Base-by-base conservation (phyloP, 768 basidiomycete genomes). In the Phallus indusiatus region DNA sequence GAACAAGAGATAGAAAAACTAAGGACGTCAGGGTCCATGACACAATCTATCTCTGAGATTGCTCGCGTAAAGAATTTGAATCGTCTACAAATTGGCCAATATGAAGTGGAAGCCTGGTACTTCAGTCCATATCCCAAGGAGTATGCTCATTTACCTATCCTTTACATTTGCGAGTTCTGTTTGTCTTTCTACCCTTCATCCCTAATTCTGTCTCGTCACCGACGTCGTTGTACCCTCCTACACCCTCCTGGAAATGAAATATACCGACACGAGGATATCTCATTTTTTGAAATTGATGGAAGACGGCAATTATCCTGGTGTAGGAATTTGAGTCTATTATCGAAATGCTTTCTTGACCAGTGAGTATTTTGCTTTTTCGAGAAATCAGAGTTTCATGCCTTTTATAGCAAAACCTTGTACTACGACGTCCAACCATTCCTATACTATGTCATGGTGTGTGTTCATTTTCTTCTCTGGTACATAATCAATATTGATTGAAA, bases 81-180 rank as follows among this genome's bases (percentile, higher is more conserved):
- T 71, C 85, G 90, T 60, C 81, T 99, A 28, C 93, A 95, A 71
- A 98, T 99, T 62, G 96, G 96, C 59, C 84, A 82, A 70, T 87
- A 96, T 75, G 92, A 96, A 74, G 91, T 99, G 65, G 96, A 99
- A 66, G 88, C 96, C n/a, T 99, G 96, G 96, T 99, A 99, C 73
- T 98, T 98, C 78, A 94, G 90, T 67, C 96, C 96, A 21, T 99
- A 98, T 75, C 96, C 96, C 11, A 88, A 91, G 74, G 96, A 98
- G 75, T 98, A 91, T 75, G 93, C 96, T 49, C 90, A 98, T 72
- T 83, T 95, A 24, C 93, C 94, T 18, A 76, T 94, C 62, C 80
- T 99, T 49, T 98, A 94, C 78, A 85, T 99, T 69, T 99, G 96
- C 85, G 95, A 99, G 74, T 95, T 95, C 77, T 99, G 96, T 71